Conservation (phyloP, 2,329 filamentous ascomycete species). For the Pyrenophora tritici-repentis region DNA sequence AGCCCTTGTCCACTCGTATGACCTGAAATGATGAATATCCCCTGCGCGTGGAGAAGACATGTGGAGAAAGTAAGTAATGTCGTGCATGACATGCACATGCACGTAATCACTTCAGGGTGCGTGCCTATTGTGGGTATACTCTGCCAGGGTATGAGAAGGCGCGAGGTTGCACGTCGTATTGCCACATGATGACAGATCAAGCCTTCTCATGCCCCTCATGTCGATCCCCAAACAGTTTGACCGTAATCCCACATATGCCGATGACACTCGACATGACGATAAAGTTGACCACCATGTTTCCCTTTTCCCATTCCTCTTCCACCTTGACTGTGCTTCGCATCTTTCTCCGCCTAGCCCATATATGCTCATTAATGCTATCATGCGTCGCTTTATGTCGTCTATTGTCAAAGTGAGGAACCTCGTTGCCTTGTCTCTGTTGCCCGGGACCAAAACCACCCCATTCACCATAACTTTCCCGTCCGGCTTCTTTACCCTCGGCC, state of each 20-base stretch:
- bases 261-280: conserved; percentile 34
- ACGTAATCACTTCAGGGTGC: neutral
- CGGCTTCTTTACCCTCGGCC: conserved; percentile 27
- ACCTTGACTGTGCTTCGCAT: conserved; percentile 16
- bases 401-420: conserved; percentile 78
- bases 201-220: conserved; percentile 9
- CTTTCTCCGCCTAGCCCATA: conserved; percentile 50
- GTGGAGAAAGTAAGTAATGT: too few species aligned
- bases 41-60: conserved; percentile 1
- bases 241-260: conserved; percentile 29
- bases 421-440: conserved; percentile 54
- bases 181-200: neutral
- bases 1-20: neutral
- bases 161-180: too few species aligned
- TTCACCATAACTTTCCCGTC: conserved; percentile 38
- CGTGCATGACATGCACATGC: neutral
- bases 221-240: conserved; percentile 24
- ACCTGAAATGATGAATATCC: neutral
- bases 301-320: conserved; percentile 31
- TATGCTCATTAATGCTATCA: conserved; percentile 61
- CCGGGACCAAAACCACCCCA: conserved; percentile 64
- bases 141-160: too few species aligned
- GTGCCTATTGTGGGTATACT: neutral
- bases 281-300: conserved; percentile 39
- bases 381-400: conserved; percentile 76